These are phyloP conservation scores for Boletus rubescentipes DNA, from an alignment of 768 basidiomycete genomes.

Conservation along the genomic window DNA sequence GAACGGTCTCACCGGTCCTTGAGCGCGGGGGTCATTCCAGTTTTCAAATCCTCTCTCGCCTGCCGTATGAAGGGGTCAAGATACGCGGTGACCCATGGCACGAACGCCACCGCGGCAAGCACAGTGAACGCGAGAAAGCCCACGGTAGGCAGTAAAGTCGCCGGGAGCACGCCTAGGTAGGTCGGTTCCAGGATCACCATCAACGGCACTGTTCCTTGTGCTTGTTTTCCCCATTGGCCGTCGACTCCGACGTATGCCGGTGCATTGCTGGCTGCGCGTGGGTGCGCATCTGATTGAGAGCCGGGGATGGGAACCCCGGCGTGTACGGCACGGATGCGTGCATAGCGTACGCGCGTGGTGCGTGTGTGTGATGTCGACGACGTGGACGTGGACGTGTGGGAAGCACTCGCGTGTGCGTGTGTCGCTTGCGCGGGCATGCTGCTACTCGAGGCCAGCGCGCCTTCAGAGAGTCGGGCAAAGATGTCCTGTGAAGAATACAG, in stretches of 20 bases:
- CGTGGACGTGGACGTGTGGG: not conserved
- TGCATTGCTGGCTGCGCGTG: no score
- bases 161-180: slow-evolving; percentile 57
- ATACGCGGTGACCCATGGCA: slow-evolving; percentile 17
- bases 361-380: slow-evolving; percentile 6
- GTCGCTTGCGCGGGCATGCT: not conserved
- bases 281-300: no score
- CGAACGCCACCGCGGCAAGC: slow-evolving; percentile 20
- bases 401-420: slow-evolving; percentile 5
- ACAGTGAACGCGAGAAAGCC: slow-evolving; percentile 30
- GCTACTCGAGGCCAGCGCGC: not conserved
- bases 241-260: not conserved
- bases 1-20: slow-evolving; percentile 22
- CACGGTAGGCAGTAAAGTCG: slow-evolving; percentile 42
- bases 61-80: slow-evolving; percentile 23
- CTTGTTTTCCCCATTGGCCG: no score
- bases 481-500: slow-evolving; percentile 38
- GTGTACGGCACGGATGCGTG: slow-evolving; percentile 54
- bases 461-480: slow-evolving; percentile 9
- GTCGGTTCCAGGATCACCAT: slow-evolving; percentile 58
- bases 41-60: slow-evolving; percentile 24
- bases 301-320: slow-evolving; percentile 50
- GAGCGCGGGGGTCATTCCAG: not conserved
- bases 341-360: slow-evolving; percentile 48
- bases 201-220: no score